Conservation (phyloP, 345 rosid species). For the Eucalyptus fibrosa region DNA sequence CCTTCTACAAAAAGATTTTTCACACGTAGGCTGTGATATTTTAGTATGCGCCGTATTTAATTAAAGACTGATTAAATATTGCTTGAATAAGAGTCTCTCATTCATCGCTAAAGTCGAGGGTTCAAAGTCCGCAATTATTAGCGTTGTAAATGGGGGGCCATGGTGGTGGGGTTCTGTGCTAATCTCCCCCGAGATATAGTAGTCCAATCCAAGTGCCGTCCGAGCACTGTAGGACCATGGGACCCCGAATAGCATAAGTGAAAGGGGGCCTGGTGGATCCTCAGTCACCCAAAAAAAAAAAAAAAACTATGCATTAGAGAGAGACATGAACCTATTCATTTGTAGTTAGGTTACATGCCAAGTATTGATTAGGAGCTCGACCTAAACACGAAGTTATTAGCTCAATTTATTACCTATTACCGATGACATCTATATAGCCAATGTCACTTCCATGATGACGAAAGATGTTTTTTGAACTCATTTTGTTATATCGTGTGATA, state of each 20-base stretch:
- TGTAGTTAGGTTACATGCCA: neutral
- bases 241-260: too few species aligned
- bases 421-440: neutral
- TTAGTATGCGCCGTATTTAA: neutral
- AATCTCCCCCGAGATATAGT: too few species aligned
- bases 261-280: too few species aligned
- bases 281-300: too few species aligned
- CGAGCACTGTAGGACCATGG: too few species aligned
- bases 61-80: neutral
- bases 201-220: too few species aligned
- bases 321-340: neutral
- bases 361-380: neutral
- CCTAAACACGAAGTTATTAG: neutral
- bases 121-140: too few species aligned
- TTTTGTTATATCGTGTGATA: neutral
- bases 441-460: neutral
- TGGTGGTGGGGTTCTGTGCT: too few species aligned
- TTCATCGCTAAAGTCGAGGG: too few species aligned
- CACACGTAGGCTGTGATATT: neutral
- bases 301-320: neutral
- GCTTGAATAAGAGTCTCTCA: neutral
- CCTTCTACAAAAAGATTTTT: neutral
- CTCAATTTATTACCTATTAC: neutral
- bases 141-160: too few species aligned
- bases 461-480: neutral